Evolutionary conservation across 75 land plant genomes (phyloP).

Genomic region (Pinus taeda): DNA sequence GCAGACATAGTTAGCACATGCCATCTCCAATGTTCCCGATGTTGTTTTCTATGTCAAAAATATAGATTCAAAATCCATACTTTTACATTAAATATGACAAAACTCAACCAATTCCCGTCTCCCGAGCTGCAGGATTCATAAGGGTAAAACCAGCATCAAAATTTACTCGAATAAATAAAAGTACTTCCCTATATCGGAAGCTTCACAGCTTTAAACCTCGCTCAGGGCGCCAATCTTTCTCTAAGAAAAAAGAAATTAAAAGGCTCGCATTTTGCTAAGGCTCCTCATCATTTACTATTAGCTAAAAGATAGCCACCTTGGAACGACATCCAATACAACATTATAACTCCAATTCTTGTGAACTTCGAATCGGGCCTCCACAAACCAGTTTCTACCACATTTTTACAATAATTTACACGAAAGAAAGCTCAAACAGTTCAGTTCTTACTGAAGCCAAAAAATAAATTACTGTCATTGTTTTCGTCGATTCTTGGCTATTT

Average conservation of each 20-base stretch:
- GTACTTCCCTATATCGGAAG: neutral
- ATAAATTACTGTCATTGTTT: neutral
- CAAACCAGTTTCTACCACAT: neutral
- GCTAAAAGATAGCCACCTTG: too few relatives aligned
- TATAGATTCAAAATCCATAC: neutral
- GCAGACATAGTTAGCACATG: too few relatives aligned
- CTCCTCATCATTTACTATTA: too few relatives aligned
- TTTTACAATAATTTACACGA: neutral
- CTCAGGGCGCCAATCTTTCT: neutral
- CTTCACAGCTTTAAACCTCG: neutral
- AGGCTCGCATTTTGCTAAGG: neutral
- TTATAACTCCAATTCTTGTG: neutral
- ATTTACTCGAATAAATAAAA: neutral
- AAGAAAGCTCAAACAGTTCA: too few relatives aligned
- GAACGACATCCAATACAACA: neutral
- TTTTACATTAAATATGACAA: neutral
- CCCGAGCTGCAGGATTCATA: neutral
- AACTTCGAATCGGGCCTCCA: neutral
- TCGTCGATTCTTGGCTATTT: neutral
- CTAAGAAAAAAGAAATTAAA: neutral
- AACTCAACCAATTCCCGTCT: neutral
- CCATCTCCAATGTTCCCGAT: neutral
- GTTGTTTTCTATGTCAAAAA: neutral
- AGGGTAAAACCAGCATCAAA: neutral
- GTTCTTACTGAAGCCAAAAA: neutral